Evolutionary conservation across 2,329 filamentous ascomycete species (phyloP), one percentile per base, ranked within the genome.

Genomic region (Trichophyton mentagrophytes): DNA sequence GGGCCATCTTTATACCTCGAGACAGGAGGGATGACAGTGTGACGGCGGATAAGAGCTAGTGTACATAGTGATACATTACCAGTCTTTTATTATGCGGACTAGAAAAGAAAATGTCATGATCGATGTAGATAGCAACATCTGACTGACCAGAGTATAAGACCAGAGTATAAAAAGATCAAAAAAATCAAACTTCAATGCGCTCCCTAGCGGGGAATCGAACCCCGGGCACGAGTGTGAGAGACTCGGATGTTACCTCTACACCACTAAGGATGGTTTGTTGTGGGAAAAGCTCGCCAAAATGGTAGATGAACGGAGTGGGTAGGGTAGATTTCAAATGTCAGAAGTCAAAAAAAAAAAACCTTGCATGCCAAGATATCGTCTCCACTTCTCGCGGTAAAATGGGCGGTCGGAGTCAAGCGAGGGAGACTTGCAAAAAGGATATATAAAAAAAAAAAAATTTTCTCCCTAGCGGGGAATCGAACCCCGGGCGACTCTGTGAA

Each of bases 241-340:
- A 60, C 36, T 56, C 49, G 49, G 59, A 60, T 60, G 59, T 60
- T 60, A 60, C 59, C 59, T 56, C 59, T 60, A 60, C 59, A 60
- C 59, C 59, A 60, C 59, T 60, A 60, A 55, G 59, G 58, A 60
- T 13, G 33, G 3, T 27, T 60, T 51, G 55, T 44, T 42, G 55
- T 20, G n/a, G 7, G 20, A 20, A 44, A 17, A 1, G 22, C 17
- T 51, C 8, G 46, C 9, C 46, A 17, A 44, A 44, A 44, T 17
- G 5, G 40, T 7, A n/a, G 40, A 44, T 44, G 40, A 17, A 17
- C 15, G 8, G n/a, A 8, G 40, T 44, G 40, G n/a, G 15, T n/a
- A 44, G n/a, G 17, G 17, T 17, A 17, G 17, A 17, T 17, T n/a
- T n/a, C 40, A 44, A 44, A 8, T 5, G 40, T 44, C 33, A 3